A percentile compares a stretch with the other conserved stretches of the same genome.
Conservation (phyloP, 305 asterid genomes). For the Fraxinus greggii region DNA sequence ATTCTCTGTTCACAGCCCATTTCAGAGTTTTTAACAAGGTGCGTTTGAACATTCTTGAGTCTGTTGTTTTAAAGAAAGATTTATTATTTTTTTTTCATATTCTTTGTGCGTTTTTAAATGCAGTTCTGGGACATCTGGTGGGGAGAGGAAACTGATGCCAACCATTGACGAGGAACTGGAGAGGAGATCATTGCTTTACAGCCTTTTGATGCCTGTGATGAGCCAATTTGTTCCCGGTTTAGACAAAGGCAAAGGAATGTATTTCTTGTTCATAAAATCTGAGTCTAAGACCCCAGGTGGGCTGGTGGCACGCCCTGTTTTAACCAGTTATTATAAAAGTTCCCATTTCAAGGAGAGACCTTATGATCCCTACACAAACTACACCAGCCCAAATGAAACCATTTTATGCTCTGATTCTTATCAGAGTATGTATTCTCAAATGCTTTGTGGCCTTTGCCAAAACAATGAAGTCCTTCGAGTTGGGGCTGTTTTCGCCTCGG, state of each 20-base stretch:
- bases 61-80: not conserved
- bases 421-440: slow-evolving; percentile 53
- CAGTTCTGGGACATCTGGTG: slow-evolving; percentile 89
- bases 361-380: slow-evolving; percentile 38
- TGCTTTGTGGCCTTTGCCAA: slow-evolving; percentile 50
- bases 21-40: slow-evolving; percentile 79
- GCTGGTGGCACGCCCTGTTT: slow-evolving; percentile 31
- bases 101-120: not conserved
- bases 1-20: slow-evolving; percentile 66
- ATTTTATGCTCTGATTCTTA: slow-evolving; percentile 47
- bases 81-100: not conserved
- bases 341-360: slow-evolving; percentile 33
- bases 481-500: slow-evolving; percentile 45
- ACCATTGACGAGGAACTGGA: slow-evolving; percentile 43
- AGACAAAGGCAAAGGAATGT: slow-evolving; percentile 37
- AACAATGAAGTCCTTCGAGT: slow-evolving; percentile 41
- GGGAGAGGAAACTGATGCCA: slow-evolving; percentile 65
- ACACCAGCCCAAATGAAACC: slow-evolving; percentile 49
- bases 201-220: slow-evolving; percentile 40
- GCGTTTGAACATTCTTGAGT: slow-evolving; percentile 25
- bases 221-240: slow-evolving; percentile 30
- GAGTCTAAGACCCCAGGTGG: slow-evolving; percentile 34
- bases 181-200: slow-evolving; percentile 33
- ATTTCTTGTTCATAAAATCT: slow-evolving; percentile 32
- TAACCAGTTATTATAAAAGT: slow-evolving; percentile 32